A percentile compares a stretch with the other conserved stretches of the same genome.
Conservation (phyloP, 805 yeast genomes). For the Zygoascus tannicola region DNA sequence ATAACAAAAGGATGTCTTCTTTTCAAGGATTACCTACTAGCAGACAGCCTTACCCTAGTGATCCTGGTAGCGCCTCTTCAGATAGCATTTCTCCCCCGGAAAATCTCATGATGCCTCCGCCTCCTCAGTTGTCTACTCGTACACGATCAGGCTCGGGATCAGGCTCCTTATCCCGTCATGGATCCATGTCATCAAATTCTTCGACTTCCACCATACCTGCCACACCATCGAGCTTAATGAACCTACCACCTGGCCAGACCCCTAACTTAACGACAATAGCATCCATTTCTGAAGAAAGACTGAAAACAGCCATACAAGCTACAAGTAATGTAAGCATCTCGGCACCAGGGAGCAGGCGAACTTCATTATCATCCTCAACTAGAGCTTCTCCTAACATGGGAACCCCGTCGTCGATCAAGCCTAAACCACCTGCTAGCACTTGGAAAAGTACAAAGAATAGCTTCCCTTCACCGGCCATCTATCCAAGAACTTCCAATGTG, state of each 20-base stretch:
- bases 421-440: conserved; percentile 6
- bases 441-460: not conserved
- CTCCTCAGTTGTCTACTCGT: not conserved
- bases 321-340: conserved; percentile 11
- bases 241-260: conserved; percentile 11
- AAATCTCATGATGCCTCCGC: conserved; percentile 15
- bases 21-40: not conserved
- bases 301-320: conserved; percentile 17
- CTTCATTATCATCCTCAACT: conserved; percentile 7
- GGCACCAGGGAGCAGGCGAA: conserved; percentile 1
- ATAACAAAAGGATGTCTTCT: conserved; percentile 1
- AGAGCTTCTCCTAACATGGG: conserved; percentile 6
- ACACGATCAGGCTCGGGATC: not conserved
- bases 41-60: not conserved
- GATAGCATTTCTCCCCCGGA: conserved; percentile 15
- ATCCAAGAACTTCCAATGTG: too few species aligned
- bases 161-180: not conserved
- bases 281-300: conserved; percentile 12
- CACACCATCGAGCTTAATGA: conserved; percentile 28
- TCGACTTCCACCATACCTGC: conserved; percentile 18
- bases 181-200: not conserved
- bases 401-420: conserved; percentile 12
- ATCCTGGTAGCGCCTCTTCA: conserved; percentile 4
- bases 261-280: not conserved
- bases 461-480: too few species aligned